Conservation (phyloP, 345 rosid species). For the Euphorbia pulcherrima region DNA sequence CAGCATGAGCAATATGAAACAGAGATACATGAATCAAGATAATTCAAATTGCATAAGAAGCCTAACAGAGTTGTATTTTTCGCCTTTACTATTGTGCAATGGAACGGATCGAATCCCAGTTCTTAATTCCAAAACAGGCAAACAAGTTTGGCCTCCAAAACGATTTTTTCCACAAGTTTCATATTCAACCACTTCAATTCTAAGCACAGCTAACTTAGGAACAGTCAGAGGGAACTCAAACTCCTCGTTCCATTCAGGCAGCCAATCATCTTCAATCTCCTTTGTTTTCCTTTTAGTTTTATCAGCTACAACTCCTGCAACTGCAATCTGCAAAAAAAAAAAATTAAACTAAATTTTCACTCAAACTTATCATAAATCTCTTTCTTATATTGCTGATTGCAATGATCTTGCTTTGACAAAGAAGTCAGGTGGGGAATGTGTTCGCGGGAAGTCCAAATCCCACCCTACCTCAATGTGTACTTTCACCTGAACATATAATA, state of each 20-base stretch:
- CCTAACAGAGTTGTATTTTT: conserved; percentile 13
- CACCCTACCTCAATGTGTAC: conserved; percentile 27
- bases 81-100: conserved; percentile 26
- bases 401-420: too few relatives aligned
- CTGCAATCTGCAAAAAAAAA: conserved; percentile 36
- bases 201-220: conserved; percentile 30
- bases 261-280: conserved; percentile 22
- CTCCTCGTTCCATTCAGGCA: conserved; percentile 29
- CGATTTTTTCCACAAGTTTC: conserved; percentile 22
- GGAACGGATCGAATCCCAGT: conserved; percentile 26
- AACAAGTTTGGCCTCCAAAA: conserved; percentile 27
- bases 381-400: too few relatives aligned
- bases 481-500: conserved; percentile 23
- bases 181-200: conserved; percentile 27
- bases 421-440: conserved; percentile 29
- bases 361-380: too few relatives aligned
- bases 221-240: conserved; percentile 24
- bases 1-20: too few relatives aligned
- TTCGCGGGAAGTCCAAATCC: conserved; percentile 25
- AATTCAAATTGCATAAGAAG: conserved; percentile 33
- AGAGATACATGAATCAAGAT: conserved; percentile 34
- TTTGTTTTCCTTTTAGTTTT: conserved; percentile 19
- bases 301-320: conserved; percentile 29
- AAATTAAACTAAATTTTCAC: too few relatives aligned
- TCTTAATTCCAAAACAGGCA: conserved; percentile 28